A percentile compares a stretch with the other conserved stretches of the same genome.
Conservation (phyloP, 2,329 filamentous ascomycete genomes). For the Cephalotrichum gorgonifer region DNA sequence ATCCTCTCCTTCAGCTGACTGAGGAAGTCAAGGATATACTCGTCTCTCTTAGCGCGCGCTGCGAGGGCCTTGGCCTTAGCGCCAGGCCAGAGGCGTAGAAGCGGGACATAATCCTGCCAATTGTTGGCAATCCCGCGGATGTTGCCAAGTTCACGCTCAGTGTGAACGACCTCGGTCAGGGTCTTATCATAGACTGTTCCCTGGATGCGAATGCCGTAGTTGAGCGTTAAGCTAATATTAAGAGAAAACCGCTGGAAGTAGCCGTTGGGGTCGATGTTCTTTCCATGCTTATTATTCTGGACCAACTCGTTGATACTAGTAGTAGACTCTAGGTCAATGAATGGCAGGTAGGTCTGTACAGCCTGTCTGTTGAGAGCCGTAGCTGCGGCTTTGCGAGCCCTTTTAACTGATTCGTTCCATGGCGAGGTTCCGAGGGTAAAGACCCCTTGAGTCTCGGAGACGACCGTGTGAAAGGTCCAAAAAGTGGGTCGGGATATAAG, state of each 20-base stretch:
- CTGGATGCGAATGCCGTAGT: slow-evolving; percentile 68
- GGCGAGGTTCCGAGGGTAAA: slow-evolving; percentile 78
- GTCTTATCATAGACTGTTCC: slow-evolving; percentile 58
- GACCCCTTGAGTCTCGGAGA: slow-evolving; percentile 61
- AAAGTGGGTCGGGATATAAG: slow-evolving; percentile 68
- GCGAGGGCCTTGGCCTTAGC: slow-evolving; percentile 52
- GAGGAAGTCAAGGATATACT: slow-evolving; percentile 56
- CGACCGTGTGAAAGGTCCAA: slow-evolving; percentile 73
- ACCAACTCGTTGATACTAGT: slow-evolving; percentile 64
- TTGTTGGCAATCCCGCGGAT: slow-evolving; percentile 73
- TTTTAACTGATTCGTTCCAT: slow-evolving; percentile 74
- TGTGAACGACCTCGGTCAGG: slow-evolving; percentile 62
- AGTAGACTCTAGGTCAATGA: slow-evolving; percentile 67
- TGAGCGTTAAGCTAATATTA: slow-evolving; percentile 67
- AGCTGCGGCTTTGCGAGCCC: slow-evolving; percentile 65
- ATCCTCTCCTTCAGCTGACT: slow-evolving; percentile 37
- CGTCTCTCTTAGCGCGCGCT: slow-evolving; percentile 58
- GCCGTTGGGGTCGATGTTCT: slow-evolving; percentile 59
- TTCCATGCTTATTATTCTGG: slow-evolving; percentile 50
- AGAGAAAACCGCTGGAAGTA: slow-evolving; percentile 70
- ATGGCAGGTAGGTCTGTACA: slow-evolving; percentile 70
- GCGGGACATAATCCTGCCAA: slow-evolving; percentile 74
- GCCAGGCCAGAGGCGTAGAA: slow-evolving; percentile 54
- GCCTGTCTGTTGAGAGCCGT: slow-evolving; percentile 69
- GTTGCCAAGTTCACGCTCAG: slow-evolving; percentile 66